phyloP scores from a whole-genome alignment of 2,329 filamentous ascomycete species.

The Colletotrichum plurivorum region DNA sequence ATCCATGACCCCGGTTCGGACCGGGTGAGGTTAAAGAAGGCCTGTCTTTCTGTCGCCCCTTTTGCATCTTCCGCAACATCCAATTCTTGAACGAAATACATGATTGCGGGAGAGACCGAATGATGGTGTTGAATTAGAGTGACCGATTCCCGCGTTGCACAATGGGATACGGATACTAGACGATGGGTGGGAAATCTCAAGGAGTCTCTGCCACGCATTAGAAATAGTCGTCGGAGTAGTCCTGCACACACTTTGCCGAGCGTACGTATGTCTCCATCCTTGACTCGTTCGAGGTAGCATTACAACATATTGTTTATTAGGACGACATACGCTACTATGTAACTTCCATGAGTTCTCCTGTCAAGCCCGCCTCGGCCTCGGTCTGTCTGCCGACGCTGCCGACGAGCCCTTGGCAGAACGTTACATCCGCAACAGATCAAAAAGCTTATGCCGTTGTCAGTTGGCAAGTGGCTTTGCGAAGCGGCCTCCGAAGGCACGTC shows the following conservation, averaged over 20 bases:
- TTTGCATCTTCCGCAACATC: slow-evolving; percentile 12
- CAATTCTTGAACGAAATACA: neutral
- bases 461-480: neutral
- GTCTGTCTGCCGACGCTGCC: slow-evolving; percentile 9
- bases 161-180: neutral
- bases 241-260: neutral
- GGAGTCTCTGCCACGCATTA: neutral
- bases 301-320: slow-evolving; percentile 7
- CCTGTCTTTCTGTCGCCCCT: slow-evolving; percentile 7
- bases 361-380: neutral
- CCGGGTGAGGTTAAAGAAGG: neutral
- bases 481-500: slow-evolving; percentile 2
- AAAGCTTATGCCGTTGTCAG: slow-evolving; percentile 1
- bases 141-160: neutral
- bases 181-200: slow-evolving; percentile 8
- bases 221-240: neutral
- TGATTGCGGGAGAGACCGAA: neutral
- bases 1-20: slow-evolving; percentile 24
- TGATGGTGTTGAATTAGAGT: slow-evolving; percentile 2
- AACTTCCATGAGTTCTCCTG: neutral
- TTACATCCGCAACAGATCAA: slow-evolving; percentile 13
- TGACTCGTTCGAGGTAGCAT: slow-evolving; percentile 22
- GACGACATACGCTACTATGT: slow-evolving; percentile 2
- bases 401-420: slow-evolving; percentile 7
- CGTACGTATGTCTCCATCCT: neutral